Evolutionary conservation across 345 rosid species (phyloP).

Genomic region (Eutrema yunnanense): DNA sequence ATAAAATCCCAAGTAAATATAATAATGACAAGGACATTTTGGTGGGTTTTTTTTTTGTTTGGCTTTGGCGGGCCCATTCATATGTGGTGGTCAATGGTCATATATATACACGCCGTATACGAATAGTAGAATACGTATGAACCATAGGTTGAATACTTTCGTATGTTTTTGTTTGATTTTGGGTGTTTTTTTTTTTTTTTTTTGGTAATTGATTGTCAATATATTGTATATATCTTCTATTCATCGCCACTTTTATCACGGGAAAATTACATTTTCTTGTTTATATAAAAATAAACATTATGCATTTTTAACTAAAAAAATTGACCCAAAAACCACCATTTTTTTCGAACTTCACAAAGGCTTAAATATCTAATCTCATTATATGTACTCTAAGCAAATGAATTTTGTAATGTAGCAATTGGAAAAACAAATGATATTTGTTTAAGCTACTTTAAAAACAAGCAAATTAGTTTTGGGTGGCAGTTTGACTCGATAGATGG

Average conservation of each 20-base stretch:
- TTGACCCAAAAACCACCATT: too few relatives aligned
- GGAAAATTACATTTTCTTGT: background rate
- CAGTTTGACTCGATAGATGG: background rate
- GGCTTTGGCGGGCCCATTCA: constrained; percentile 11
- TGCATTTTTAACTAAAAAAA: too few relatives aligned
- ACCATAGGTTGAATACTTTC: background rate
- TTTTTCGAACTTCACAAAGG: too few relatives aligned
- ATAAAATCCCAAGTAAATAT: constrained; percentile 17
- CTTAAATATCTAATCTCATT: too few relatives aligned
- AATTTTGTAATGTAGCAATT: background rate
- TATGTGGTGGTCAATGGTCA: constrained; percentile 3
- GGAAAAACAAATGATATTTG: background rate
- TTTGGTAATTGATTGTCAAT: background rate
- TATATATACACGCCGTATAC: constrained; percentile 4
- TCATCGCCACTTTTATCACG: background rate
- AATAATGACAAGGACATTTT: background rate
- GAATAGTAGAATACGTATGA: constrained; percentile 18
- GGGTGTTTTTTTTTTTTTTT: background rate
- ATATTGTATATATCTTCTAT: background rate
- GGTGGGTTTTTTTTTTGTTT: constrained; percentile 3
- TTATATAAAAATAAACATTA: background rate
- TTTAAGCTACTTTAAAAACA: background rate
- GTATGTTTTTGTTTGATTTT: constrained; percentile 13
- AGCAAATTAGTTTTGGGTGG: background rate
- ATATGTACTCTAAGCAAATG: background rate